These are phyloP conservation scores for Monascus ruber DNA, from an alignment of 2,329 filamentous ascomycete genomes.

Conservation along the genomic window DNA sequence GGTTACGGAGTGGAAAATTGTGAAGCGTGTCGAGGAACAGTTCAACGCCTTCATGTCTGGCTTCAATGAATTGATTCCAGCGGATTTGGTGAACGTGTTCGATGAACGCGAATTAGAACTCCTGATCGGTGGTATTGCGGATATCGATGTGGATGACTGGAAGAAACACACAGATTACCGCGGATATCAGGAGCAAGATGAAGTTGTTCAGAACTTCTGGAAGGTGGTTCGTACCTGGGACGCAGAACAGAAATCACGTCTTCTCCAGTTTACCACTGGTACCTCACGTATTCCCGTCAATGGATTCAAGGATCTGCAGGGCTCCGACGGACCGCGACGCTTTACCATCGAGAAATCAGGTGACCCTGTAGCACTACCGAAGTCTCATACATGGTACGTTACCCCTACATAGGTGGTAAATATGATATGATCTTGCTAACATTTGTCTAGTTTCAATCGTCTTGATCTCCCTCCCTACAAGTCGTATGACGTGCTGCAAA, in stretches of 20 bases:
- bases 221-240: constrained; percentile 92
- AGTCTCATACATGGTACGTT: constrained; percentile 92
- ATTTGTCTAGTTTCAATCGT: constrained; percentile 69
- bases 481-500: constrained; percentile 67
- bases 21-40: constrained; percentile 95
- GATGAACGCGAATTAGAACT: constrained; percentile 95
- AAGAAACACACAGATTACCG: constrained; percentile 99
- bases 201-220: constrained; percentile 98
- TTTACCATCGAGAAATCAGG: constrained; percentile 99
- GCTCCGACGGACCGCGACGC: constrained; percentile 83
- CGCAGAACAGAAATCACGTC: constrained; percentile 91
- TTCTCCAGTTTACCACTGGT: constrained; percentile 93
- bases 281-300: constrained; percentile 98
- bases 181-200: constrained; percentile 93
- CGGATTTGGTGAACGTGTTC: constrained; percentile 95
- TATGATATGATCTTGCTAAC: constrained; percentile 10
- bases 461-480: constrained; percentile 93
- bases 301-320: constrained; percentile 97
- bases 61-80: constrained; percentile 94
- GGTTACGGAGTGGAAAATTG: constrained; percentile 98
- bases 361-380: constrained; percentile 79
- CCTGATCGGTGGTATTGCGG: constrained; percentile 96
- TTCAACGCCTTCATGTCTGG: constrained; percentile 96
- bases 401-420: background rate
- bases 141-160: constrained; percentile 99